Conservation (phyloP, 2,329 filamentous ascomycete species). For the Orbilia blumenaviensis region DNA sequence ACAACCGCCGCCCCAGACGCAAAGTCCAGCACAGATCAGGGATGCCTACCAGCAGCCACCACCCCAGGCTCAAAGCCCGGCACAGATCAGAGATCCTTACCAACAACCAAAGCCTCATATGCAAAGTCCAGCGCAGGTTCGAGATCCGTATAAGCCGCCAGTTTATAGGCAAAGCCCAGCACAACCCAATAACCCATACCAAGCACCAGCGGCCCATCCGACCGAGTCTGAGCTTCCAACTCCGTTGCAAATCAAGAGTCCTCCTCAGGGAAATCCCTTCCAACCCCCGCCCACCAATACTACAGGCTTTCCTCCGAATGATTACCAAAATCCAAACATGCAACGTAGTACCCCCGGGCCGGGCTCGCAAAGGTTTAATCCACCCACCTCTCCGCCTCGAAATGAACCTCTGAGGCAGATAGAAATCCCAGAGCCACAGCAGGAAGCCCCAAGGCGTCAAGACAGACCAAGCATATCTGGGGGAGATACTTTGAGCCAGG, state of each 20-base stretch:
- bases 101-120: not conserved
- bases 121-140: constrained; percentile 11
- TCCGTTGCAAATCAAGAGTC: constrained; percentile 12
- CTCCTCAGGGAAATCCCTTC: constrained; percentile 22
- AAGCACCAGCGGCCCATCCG: constrained; percentile 15
- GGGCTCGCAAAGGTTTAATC: not conserved
- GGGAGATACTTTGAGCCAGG: constrained; percentile 28
- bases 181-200: constrained; percentile 6
- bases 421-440: constrained; percentile 34
- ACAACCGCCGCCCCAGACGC: not conserved
- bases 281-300: constrained; percentile 17
- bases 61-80: constrained; percentile 3
- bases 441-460: constrained; percentile 10
- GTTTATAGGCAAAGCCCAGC: constrained; percentile 6
- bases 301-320: constrained; percentile 19
- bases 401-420: constrained; percentile 36
- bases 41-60: constrained; percentile 13
- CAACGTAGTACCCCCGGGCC: constrained; percentile 13
- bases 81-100: constrained; percentile 1
- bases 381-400: constrained; percentile 32
- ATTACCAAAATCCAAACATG: constrained; percentile 19
- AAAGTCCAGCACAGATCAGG: not conserved
- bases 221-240: constrained; percentile 1
- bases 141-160: constrained; percentile 27
- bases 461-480: constrained; percentile 21